Evolutionary conservation across 2,329 filamentous ascomycete genomes (phyloP), one percentile per base, ranked within the genome.

Genomic region (Phialophora macrospora): DNA sequence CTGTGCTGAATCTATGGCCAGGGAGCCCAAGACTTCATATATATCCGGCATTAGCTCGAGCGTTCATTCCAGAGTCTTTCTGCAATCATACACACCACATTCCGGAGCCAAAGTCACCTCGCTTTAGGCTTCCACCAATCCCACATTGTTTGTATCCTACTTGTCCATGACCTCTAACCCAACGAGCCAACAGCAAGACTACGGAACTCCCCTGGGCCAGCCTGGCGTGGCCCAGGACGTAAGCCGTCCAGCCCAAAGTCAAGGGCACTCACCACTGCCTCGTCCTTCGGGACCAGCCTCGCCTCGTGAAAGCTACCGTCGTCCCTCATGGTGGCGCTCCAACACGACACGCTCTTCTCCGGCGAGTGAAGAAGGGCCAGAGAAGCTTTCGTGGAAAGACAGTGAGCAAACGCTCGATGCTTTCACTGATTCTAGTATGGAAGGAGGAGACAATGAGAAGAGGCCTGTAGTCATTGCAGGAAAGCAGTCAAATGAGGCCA

Each of bases 151-250:
- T 44, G 38, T n/a, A 44, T 26, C 20, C 30, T 20, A 30, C 52
- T n/a, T 56, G 62, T 67, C 62, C 51, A 69, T 69, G 67, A 67
- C 63, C 51, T 64, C 65, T 55, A n/a, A 56, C n/a, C 44, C 51
- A 32, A 22, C 46, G 28, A 60, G 46, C 49, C 61, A 66, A 60
- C 34, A 56, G 46, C 49, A 61, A 60, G 12, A 30, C 32, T 59
- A 60, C 67, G 67, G 67, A 69, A 66, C 67, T 67, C 60, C 67
- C 64, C 62, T 62, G 67, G 48, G 46, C 22, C 46, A 52, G 22
- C 9, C 8, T 11, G 46, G 60, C 28, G 12, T 44, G 56, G 49
- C 51, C 60, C 65, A 63, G 60, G 65, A 69, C 52, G 67, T 60
- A 69, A 69, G 60, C 65, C 67, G 57, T 62, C 41, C 30, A 44